Percentiles rank a stretch among this genome's conserved stretches.
Conservation (phyloP, 1,284 basidiomycete species). For the Gyrodon tennesseensis region DNA sequence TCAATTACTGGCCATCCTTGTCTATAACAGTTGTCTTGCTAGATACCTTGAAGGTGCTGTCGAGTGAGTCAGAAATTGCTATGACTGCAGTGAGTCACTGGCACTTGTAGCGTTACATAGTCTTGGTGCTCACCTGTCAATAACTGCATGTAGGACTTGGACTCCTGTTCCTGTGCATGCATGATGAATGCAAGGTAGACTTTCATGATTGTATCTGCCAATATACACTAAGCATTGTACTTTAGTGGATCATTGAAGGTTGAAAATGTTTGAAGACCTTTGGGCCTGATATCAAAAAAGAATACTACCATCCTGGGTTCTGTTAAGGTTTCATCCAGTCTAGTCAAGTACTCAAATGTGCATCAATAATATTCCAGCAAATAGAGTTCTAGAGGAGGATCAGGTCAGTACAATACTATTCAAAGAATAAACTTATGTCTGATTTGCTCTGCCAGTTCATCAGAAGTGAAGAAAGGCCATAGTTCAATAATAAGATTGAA, state of each 20-base stretch:
- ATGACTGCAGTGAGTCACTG: not conserved
- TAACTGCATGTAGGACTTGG: slow-evolving; percentile 1
- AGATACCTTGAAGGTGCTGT: not conserved
- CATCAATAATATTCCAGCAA: not conserved
- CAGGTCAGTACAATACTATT: not conserved
- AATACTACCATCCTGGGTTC: not conserved
- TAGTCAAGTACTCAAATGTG: not conserved
- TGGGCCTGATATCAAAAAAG: not conserved
- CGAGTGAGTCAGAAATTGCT: not conserved
- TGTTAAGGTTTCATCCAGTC: not conserved
- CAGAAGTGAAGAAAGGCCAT: not conserved
- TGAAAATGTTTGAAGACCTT: too few species aligned
- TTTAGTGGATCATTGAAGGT: too few species aligned
- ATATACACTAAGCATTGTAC: slow-evolving; percentile 1
- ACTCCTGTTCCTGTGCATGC: not conserved
- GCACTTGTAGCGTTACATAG: too few species aligned
- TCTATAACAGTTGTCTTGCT: not conserved
- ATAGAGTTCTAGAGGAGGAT: not conserved
- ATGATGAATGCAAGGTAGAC: not conserved
- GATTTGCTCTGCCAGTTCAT: too few species aligned
- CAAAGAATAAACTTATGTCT: not conserved
- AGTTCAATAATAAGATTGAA: not conserved
- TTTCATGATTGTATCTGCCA: not conserved
- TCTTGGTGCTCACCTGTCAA: not conserved
- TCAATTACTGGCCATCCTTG: not conserved